Conservation (phyloP, 129 eudicot genomes). For the Silybum marianum region DNA sequence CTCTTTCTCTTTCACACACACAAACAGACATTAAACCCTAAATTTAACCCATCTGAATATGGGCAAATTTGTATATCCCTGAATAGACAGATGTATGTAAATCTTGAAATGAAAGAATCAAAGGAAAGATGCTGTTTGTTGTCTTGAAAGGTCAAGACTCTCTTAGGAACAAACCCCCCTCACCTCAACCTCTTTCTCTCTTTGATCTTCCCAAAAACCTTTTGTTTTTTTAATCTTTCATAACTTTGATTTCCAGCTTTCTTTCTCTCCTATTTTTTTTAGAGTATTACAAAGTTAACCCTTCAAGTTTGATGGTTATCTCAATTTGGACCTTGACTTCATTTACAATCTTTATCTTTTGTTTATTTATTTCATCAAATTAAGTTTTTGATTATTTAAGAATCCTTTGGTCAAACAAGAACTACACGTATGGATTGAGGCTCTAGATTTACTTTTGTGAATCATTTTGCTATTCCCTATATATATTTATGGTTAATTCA, state of each 20-base stretch:
- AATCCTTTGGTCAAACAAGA: slow-evolving; percentile 6
- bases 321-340: slow-evolving; percentile 1
- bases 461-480: neutral
- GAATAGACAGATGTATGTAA: neutral
- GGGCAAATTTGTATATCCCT: slow-evolving; percentile 25
- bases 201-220: slow-evolving; percentile 24
- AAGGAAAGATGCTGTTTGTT: slow-evolving; percentile 29
- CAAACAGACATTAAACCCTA: slow-evolving; percentile 37
- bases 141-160: slow-evolving; percentile 35
- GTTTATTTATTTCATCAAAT: slow-evolving; percentile 4
- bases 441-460: neutral
- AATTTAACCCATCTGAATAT: neutral
- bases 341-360: slow-evolving; percentile 1
- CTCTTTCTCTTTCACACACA: neutral
- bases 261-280: neutral
- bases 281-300: slow-evolving; percentile 7
- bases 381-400: too few species aligned
- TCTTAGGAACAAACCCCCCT: slow-evolving; percentile 18
- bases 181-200: slow-evolving; percentile 2
- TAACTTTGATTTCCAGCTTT: slow-evolving; percentile 24
- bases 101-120: slow-evolving; percentile 30
- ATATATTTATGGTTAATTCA: neutral
- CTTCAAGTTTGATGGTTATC: neutral
- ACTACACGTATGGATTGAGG: slow-evolving; percentile 1
- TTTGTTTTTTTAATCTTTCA: slow-evolving; percentile 24